Conservation (phyloP, 352 stramenopile species). For the Globisporangium megalacanthum region DNA sequence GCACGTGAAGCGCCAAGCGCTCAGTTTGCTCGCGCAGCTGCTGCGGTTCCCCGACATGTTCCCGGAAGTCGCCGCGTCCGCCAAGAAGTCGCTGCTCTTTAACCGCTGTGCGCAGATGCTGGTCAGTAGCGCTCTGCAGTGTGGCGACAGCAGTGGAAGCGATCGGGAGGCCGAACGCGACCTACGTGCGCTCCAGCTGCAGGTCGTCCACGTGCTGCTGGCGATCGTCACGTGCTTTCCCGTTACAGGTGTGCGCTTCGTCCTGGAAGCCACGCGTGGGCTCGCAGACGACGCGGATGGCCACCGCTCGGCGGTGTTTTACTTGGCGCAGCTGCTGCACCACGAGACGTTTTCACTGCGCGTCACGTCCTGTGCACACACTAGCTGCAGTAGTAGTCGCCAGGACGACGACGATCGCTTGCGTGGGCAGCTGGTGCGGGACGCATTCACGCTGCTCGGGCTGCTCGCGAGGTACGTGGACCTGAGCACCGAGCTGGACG, state of each 20-base stretch:
- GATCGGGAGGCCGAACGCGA: conserved; percentile 4
- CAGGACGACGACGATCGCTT: conserved; percentile 8
- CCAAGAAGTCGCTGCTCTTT: conserved; percentile 59
- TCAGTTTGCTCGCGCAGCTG: conserved; percentile 34
- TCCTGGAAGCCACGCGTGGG: conserved; percentile 64
- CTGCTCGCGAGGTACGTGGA: conserved; percentile 69
- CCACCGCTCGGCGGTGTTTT: conserved; percentile 55
- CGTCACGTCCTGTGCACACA: conserved; percentile 14
- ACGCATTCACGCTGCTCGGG: conserved; percentile 53
- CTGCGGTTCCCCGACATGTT: conserved; percentile 39
- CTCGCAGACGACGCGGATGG: conserved; percentile 37
- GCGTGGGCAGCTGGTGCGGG: conserved; percentile 26
- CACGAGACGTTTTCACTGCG: conserved; percentile 43
- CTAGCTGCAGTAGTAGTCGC: conserved; percentile 16
- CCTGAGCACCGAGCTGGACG: conserved; percentile 41
- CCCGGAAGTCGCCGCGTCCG: conserved; percentile 27
- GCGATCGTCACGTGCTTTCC: conserved; percentile 50
- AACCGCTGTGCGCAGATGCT: conserved; percentile 71
- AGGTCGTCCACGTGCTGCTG: conserved; percentile 56
- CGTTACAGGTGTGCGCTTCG: conserved; percentile 55
- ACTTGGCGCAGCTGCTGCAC: conserved; percentile 53
- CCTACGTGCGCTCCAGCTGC: conserved; percentile 35
- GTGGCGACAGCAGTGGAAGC: background rate
- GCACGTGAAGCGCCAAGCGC: conserved; percentile 28
- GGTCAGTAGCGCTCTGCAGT: background rate